phyloP scores from a whole-genome alignment of 768 basidiomycete genomes.

The Gloeopeniophorella convolvens region DNA sequence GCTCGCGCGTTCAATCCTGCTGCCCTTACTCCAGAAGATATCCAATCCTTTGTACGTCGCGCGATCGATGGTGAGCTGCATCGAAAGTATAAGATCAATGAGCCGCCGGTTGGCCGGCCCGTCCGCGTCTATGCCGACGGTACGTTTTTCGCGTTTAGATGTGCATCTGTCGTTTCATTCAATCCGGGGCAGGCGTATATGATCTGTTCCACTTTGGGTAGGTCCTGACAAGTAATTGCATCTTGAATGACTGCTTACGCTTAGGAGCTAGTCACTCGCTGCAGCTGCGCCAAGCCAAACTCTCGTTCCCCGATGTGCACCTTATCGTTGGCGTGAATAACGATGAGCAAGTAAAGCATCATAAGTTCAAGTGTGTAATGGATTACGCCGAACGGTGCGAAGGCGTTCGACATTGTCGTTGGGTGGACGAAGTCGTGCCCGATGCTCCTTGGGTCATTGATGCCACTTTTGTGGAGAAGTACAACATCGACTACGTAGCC shows the following conservation, averaged over 20 bases:
- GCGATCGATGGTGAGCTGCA: conserved; percentile 67
- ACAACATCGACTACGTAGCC: conserved; percentile 92
- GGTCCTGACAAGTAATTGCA: conserved; percentile 23
- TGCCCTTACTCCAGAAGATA: conserved; percentile 64
- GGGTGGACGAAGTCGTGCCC: conserved; percentile 91
- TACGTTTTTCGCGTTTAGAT: conserved; percentile 29
- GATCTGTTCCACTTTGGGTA: conserved; percentile 97
- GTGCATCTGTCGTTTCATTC: not conserved
- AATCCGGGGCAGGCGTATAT: conserved; percentile 80
- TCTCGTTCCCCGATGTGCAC: conserved; percentile 85
- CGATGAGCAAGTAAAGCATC: conserved; percentile 68
- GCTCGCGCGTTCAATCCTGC: conserved; percentile 52
- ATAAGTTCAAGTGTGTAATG: conserved; percentile 87
- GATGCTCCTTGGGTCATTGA: conserved; percentile 90
- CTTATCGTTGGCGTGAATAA: conserved; percentile 92
- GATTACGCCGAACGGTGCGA: conserved; percentile 88
- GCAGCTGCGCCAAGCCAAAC: conserved; percentile 93
- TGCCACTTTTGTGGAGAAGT: conserved; percentile 73
- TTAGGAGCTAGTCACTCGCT: conserved; percentile 70
- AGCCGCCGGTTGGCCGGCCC: conserved; percentile 74
- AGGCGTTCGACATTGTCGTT: conserved; percentile 89
- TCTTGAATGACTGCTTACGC: not conserved
- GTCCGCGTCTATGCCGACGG: conserved; percentile 94
- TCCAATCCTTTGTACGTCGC: conserved; percentile 65
- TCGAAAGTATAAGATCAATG: conserved; percentile 76